These are phyloP conservation scores for Xylariaceae sp. DNA, from an alignment of 2,329 filamentous ascomycete genomes.

Conservation along the genomic window DNA sequence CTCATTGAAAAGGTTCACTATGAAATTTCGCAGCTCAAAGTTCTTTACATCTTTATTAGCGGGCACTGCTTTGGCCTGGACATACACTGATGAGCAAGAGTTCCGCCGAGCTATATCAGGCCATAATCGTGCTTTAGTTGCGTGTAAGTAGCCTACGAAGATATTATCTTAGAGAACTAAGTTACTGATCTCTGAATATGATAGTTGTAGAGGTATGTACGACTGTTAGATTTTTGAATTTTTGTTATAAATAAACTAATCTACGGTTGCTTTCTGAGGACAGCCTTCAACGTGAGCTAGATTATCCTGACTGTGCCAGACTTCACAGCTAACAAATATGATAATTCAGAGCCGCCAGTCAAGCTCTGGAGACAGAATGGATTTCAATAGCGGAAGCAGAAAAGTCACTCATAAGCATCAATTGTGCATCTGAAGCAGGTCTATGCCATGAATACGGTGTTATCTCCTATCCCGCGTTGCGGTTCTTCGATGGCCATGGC, in stretches of 20 bases:
- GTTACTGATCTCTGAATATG: not conserved
- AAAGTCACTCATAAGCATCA: conserved; percentile 39
- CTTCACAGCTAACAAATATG: conserved; percentile 3
- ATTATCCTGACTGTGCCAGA: not conserved
- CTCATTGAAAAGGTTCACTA: conserved; percentile 11
- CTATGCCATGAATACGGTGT: conserved; percentile 48
- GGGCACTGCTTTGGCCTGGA: conserved; percentile 26
- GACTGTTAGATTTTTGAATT: not conserved
- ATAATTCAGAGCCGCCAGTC: conserved; percentile 33
- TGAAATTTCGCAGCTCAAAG: conserved; percentile 22
- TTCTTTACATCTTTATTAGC: conserved; percentile 14
- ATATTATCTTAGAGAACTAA: not conserved
- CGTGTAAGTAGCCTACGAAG: conserved; percentile 31
- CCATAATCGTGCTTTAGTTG: conserved; percentile 33
- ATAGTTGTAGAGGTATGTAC: conserved; percentile 30
- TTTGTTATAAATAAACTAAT: not conserved
- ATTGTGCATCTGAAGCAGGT: conserved; percentile 41
- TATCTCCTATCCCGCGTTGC: conserved; percentile 50
- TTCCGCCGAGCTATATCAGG: conserved; percentile 32
- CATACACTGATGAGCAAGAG: conserved; percentile 29
- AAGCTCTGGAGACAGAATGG: conserved; percentile 44
- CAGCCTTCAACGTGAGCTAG: conserved; percentile 33
- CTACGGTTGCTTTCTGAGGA: conserved; percentile 4
- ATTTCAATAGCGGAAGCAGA: conserved; percentile 26
- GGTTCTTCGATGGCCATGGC: conserved; percentile 43